Evolutionary conservation across 163 green algal genomes (phyloP).

Genomic region (Trebouxiophyceae sp.): DNA sequence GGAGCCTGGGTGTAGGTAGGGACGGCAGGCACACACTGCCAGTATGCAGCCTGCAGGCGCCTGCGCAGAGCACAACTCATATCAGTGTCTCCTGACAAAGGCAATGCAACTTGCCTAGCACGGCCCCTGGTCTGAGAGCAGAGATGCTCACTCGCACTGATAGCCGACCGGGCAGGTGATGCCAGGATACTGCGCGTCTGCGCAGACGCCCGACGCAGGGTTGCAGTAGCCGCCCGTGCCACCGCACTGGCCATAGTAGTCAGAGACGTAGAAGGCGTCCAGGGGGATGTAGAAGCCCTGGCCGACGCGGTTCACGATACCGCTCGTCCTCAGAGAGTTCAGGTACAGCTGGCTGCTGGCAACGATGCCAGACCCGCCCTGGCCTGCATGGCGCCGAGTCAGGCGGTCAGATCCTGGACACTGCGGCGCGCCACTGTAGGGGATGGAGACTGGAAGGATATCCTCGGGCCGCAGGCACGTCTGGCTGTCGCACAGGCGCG

Average conservation of each 20-base stretch:
- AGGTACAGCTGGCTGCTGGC: too few relatives aligned
- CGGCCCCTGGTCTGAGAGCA: too few relatives aligned
- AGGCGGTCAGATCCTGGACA: too few relatives aligned
- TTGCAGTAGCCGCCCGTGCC: neutral
- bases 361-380: too few relatives aligned
- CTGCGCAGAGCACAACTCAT: neutral
- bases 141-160: neutral
- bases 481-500: too few relatives aligned
- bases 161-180: neutral
- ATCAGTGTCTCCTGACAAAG: conserved; percentile 1
- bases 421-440: too few relatives aligned
- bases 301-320: too few relatives aligned
- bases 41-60: neutral
- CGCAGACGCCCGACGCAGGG: neutral
- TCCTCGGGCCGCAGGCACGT: too few relatives aligned
- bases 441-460: too few relatives aligned
- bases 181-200: neutral
- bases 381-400: too few relatives aligned
- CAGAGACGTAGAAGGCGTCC: neutral
- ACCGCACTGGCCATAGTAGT: neutral
- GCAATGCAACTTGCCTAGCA: too few relatives aligned
- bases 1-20: neutral
- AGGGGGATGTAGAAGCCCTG: neutral
- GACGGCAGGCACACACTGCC: neutral
- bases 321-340: too few relatives aligned